A percentile compares a stretch with the other conserved stretches of the same genome.
phyloP scores from a whole-genome alignment of 2,329 filamentous ascomycete genomes.

The Colletotrichum musae region DNA sequence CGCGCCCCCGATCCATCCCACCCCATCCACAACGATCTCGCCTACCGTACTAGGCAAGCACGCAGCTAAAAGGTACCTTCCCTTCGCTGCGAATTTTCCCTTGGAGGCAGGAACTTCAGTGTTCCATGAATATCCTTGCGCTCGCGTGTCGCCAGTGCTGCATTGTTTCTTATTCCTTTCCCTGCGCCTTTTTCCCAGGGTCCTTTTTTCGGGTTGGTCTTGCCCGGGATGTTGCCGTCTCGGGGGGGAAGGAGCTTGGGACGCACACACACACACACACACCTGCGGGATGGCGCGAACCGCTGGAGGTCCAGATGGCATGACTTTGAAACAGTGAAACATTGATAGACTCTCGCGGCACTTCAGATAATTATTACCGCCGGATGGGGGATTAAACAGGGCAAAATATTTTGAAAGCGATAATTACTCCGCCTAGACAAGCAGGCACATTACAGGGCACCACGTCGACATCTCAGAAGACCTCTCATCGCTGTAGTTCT shows the following conservation, averaged over 20 bases:
- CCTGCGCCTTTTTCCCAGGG: not conserved
- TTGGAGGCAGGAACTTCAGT: too few species aligned
- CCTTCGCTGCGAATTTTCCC: not conserved
- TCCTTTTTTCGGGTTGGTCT: not conserved
- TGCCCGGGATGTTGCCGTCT: not conserved
- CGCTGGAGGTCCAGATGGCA: not conserved
- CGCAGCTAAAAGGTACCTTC: not conserved
- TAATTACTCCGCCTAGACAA: too few species aligned
- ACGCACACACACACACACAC: not conserved
- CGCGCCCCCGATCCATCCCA: slow-evolving; percentile 8
- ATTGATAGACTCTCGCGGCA: slow-evolving; percentile 12
- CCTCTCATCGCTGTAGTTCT: slow-evolving; percentile 9
- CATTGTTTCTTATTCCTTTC: slow-evolving; percentile 4
- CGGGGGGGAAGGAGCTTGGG: not conserved
- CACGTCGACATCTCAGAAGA: too few species aligned
- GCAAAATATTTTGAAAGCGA: too few species aligned
- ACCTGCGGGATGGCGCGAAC: not conserved
- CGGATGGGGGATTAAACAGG: too few species aligned
- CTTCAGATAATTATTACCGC: not conserved
- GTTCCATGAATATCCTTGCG: slow-evolving; percentile 6
- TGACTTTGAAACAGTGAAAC: slow-evolving; percentile 23
- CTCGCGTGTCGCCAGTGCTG: slow-evolving; percentile 9
- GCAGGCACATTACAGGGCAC: too few species aligned
- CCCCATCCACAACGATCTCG: not conserved
- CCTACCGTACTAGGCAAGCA: not conserved